phyloP scores from a whole-genome alignment of 495 filamentous ascomycete species.

The Xylaria flabelliformis region DNA sequence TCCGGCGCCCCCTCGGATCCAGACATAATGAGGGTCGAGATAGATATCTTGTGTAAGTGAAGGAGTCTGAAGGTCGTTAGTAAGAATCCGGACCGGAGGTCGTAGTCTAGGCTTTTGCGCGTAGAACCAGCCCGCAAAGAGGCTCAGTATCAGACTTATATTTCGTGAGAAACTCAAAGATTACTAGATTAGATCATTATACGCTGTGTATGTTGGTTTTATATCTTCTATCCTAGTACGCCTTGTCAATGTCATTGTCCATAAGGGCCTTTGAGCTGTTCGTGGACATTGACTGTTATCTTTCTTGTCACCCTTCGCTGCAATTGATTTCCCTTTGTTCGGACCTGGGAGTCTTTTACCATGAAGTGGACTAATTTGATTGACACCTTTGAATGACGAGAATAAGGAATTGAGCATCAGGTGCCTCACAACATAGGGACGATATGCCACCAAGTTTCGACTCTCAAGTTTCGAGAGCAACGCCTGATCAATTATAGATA shows the following conservation, averaged over 20 bases:
- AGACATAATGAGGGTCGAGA: neutral
- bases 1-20: neutral
- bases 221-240: neutral
- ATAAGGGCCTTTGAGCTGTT: neutral
- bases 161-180: neutral
- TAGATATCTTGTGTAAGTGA: neutral
- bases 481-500: neutral
- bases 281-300: neutral
- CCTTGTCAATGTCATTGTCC: slow-evolving; percentile 1
- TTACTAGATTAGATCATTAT: neutral
- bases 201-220: neutral
- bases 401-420: neutral
- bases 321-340: neutral
- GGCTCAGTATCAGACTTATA: neutral
- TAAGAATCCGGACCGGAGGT: neutral
- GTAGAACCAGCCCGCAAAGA: neutral
- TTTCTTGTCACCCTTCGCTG: neutral
- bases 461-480: neutral
- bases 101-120: neutral
- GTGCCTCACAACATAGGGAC: neutral
- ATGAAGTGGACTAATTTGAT: neutral
- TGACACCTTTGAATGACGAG: neutral
- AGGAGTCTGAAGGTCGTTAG: neutral
- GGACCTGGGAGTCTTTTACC: neutral
- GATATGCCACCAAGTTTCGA: neutral